Conservation (phyloP, 108 stramenopile species). For the Parmales sp. region DNA sequence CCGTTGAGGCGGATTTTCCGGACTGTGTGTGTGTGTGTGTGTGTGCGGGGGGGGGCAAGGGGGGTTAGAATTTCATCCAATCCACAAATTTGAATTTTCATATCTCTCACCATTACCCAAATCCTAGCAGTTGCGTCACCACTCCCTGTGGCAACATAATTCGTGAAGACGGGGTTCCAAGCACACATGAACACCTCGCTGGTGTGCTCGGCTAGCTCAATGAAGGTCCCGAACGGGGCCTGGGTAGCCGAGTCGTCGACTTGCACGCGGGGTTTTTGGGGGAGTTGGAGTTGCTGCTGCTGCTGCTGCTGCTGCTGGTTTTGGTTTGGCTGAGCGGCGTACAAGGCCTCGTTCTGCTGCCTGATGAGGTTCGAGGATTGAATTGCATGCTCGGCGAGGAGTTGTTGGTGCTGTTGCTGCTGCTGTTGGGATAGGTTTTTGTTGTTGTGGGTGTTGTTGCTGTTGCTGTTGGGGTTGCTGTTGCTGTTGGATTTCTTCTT, state of each 20-base stretch:
- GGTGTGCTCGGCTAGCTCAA: conserved; percentile 65
- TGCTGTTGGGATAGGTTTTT: background rate
- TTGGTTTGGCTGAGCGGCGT: no score
- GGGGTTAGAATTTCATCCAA: no score
- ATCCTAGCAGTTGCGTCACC: conserved; percentile 88
- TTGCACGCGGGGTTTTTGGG: conserved; percentile 18
- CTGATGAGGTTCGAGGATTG: no score
- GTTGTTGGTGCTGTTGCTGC: background rate
- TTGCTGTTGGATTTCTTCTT: background rate
- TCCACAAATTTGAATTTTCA: no score
- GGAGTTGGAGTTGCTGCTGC: conserved; percentile 25
- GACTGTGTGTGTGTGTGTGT: no score
- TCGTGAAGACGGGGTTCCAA: conserved; percentile 84
- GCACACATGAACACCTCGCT: conserved; percentile 95
- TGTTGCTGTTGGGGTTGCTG: no score
- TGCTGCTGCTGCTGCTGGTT: conserved; percentile 12
- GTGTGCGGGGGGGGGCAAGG: no score
- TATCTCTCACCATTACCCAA: conserved; percentile 67
- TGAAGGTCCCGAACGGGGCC: conserved; percentile 46
- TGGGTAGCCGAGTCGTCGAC: conserved; percentile 46
- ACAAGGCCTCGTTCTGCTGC: no score
- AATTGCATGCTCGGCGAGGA: background rate
- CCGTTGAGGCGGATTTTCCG: no score
- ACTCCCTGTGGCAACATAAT: conserved; percentile 84
- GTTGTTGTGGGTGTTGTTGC: no score